Evolutionary conservation across 352 stramenopile species (phyloP), one percentile per base, ranked within the genome.

Genomic region (Phytophthora colocasiae): DNA sequence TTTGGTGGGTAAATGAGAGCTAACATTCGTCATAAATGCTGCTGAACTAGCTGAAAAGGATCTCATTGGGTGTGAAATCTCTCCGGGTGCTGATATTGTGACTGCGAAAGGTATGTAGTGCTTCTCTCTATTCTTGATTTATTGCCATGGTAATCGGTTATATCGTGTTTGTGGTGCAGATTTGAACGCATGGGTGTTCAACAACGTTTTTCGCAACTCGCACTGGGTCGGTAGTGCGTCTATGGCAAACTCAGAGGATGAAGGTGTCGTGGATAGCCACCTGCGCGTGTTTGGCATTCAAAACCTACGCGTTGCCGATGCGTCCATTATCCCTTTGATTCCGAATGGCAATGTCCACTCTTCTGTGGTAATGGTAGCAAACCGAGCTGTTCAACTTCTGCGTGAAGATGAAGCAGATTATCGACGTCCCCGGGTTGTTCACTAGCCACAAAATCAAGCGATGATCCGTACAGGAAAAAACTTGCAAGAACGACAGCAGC

Each of bases 151-250:
- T 10, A 17, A 44, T 61, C 29, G 46, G 53, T 40, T 17, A 34
- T 49, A 45, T 31, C 19, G 46, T 49, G 14, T 9, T 51, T 50
- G 9, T 53, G 26, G 6, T 41, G 9, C 51, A 83, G 81, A 78
- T 17, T 65, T 97, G 58, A 58, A 89, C 15, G 50, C 66, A 7
- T 96, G 89, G 83, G 80, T 97, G 6, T 59, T 75, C 17, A 45
- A 75, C 32, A 74, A 87, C 46, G 71, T 90, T 2, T 91, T 96
- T 39, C 78, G 79, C 26, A 97, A 97, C 58, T 89, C 81, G 11
- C 90, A 97, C 50, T 96, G 90, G 90, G 84, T 92, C 26, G 85
- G 91, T 29, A 92, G 81, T 62, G 85, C 85, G 12, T 73, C 81
- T 2, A 96, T 97, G 86, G 87, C 64, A 17, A 57, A 51, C 2